phyloP scores from a whole-genome alignment of 1,284 basidiomycete species.

The Leccinum ponderosum region DNA sequence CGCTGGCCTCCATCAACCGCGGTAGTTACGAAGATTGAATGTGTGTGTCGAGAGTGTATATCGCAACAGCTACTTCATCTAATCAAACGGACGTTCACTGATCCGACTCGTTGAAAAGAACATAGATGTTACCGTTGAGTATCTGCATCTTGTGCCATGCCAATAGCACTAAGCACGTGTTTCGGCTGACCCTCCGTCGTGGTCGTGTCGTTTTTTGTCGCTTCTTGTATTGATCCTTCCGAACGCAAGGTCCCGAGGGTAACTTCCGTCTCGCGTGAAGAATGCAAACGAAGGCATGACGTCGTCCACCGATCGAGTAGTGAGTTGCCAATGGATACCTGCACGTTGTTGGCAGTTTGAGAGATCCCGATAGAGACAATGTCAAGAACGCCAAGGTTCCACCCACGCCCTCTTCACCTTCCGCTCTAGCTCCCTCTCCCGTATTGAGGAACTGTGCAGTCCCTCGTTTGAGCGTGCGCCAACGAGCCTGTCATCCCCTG shows the following conservation, averaged over 20 bases:
- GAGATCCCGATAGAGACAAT: slow-evolving; percentile 30
- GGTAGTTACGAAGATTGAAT: too few relatives aligned
- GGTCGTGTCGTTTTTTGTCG: too few relatives aligned
- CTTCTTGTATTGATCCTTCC: too few relatives aligned
- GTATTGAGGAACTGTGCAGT: slow-evolving; percentile 68
- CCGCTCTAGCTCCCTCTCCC: slow-evolving; percentile 54
- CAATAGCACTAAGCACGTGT: too few relatives aligned
- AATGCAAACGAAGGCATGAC: slow-evolving; percentile 80
- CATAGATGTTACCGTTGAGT: too few relatives aligned
- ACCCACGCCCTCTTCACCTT: slow-evolving; percentile 50
- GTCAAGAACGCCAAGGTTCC: slow-evolving; percentile 66
- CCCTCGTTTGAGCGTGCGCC: slow-evolving; percentile 67
- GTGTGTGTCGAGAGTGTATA: too few relatives aligned
- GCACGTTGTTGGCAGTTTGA: slow-evolving; percentile 8
- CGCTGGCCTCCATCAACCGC: too few relatives aligned
- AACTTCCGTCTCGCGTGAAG: slow-evolving; percentile 76
- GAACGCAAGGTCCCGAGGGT: slow-evolving; percentile 38
- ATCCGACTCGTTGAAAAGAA: too few relatives aligned
- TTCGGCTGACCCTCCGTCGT: too few relatives aligned
- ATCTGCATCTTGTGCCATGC: too few relatives aligned
- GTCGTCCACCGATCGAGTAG: slow-evolving; percentile 75
- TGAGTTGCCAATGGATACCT: slow-evolving; percentile 77
- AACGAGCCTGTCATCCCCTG: slow-evolving; percentile 68
- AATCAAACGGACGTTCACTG: too few relatives aligned
- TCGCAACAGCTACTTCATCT: too few relatives aligned